phyloP scores from a whole-genome alignment of 192 early-diverging fungal species.

The Entophlyctis helioformis region DNA sequence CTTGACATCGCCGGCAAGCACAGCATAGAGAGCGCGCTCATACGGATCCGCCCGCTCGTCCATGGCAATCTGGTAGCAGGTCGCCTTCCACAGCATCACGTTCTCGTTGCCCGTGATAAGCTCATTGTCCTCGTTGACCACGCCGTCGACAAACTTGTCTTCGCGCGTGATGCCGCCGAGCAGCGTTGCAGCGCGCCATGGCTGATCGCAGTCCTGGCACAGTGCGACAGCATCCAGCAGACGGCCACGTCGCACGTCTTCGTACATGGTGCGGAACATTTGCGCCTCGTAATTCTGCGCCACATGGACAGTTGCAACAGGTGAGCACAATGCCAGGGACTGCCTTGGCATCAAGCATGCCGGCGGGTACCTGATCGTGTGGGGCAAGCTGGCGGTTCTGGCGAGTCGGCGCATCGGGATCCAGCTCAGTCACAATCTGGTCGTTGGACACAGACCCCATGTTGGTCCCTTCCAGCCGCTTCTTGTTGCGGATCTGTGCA shows the following conservation, averaged over 20 bases:
- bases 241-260: conserved; percentile 68
- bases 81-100: conserved; percentile 52
- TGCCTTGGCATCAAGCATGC: background rate
- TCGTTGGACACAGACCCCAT: background rate
- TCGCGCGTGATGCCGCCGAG: conserved; percentile 50
- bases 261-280: conserved; percentile 55
- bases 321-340: too few relatives aligned
- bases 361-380: conserved; percentile 26
- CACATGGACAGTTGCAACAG: background rate
- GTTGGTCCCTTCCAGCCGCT: too few relatives aligned
- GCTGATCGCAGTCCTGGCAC: conserved; percentile 59
- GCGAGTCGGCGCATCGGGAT: conserved; percentile 30
- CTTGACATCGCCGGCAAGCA: conserved; percentile 57
- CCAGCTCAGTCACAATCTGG: conserved; percentile 14
- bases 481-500: conserved; percentile 3
- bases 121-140: too few relatives aligned
- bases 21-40: conserved; percentile 71
- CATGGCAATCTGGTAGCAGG: conserved; percentile 41
- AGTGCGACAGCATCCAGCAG: conserved; percentile 53
- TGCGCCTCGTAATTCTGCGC: conserved; percentile 35
- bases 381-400: conserved; percentile 8
- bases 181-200: conserved; percentile 72
- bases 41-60: conserved; percentile 39
- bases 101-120: conserved; percentile 63
- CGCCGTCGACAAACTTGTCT: too few relatives aligned